Percentiles rank a stretch among this genome's conserved stretches.
These are phyloP conservation scores for Areca catechu DNA, from an alignment of 176 grass and related monocot genomes.

Conservation along the genomic window DNA sequence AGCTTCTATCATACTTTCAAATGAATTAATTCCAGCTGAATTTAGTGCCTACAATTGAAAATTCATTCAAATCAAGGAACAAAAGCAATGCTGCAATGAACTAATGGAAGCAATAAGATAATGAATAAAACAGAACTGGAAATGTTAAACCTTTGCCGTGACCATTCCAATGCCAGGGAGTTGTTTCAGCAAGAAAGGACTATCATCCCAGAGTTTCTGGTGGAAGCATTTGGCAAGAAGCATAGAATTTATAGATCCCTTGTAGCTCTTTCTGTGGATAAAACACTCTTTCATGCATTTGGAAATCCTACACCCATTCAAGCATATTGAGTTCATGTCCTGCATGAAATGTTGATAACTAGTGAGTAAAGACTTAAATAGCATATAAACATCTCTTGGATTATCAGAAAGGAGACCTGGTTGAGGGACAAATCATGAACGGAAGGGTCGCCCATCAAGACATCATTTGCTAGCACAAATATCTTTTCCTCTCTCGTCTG, in stretches of 20 bases:
- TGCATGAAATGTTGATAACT: constrained; percentile 22
- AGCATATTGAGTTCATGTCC: constrained; percentile 78
- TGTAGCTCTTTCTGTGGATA: constrained; percentile 78
- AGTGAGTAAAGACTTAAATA: too few species aligned
- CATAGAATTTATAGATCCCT: constrained; percentile 59
- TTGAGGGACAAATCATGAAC: constrained; percentile 80
- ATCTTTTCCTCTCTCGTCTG: constrained; percentile 93
- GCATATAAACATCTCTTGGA: background rate
- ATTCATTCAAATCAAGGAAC: background rate
- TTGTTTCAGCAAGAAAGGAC: constrained; percentile 80
- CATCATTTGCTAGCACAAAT: constrained; percentile 82
- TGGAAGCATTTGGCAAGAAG: constrained; percentile 72
- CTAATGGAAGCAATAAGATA: too few species aligned
- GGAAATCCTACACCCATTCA: constrained; percentile 78
- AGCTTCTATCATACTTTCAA: constrained; percentile 55
- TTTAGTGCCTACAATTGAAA: constrained; percentile 53
- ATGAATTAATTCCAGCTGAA: constrained; percentile 60
- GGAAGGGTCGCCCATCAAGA: constrained; percentile 73
- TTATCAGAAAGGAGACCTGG: constrained; percentile 47
- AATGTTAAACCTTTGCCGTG: constrained; percentile 67
- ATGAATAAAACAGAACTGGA: constrained; percentile 11
- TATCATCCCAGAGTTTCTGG: constrained; percentile 85
- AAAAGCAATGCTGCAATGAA: too few species aligned
- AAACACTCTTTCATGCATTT: constrained; percentile 97
- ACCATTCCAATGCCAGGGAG: constrained; percentile 90